Percentiles rank a stretch among this genome's conserved stretches.
phyloP scores from a whole-genome alignment of 495 filamentous ascomycete genomes.

The Podospora pseudocomata region DNA sequence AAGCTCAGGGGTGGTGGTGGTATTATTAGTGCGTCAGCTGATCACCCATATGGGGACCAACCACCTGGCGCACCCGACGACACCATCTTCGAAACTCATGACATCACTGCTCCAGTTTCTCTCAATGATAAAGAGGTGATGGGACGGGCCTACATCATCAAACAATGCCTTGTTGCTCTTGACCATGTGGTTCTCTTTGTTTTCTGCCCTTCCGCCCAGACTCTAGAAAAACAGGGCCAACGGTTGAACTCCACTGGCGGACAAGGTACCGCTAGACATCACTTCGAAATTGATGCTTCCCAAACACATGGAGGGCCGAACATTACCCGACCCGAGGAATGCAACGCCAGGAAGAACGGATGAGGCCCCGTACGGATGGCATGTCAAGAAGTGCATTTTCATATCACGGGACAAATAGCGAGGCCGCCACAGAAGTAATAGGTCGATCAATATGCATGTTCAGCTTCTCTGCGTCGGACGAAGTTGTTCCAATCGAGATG shows the following conservation, averaged over 20 bases:
- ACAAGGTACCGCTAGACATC: not conserved
- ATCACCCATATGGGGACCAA: not conserved
- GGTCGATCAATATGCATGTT: not conserved
- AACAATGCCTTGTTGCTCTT: not conserved
- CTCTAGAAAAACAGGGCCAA: not conserved
- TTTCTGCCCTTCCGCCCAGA: not conserved
- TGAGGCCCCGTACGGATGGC: not conserved
- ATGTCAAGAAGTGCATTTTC: not conserved
- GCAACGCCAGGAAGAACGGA: not conserved
- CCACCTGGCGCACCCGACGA: not conserved
- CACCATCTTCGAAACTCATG: not conserved
- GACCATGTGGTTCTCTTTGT: too few relatives aligned
- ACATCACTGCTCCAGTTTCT: not conserved
- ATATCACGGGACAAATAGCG: not conserved
- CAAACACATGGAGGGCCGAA: not conserved
- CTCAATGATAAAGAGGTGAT: not conserved
- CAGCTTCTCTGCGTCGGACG: not conserved
- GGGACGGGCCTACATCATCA: not conserved
- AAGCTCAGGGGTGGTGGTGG: not conserved
- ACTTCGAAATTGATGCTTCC: not conserved
- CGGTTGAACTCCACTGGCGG: not conserved
- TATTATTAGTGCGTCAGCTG: constrained; percentile 12
- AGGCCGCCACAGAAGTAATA: not conserved
- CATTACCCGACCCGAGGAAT: not conserved
- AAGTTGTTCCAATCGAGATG: not conserved